Percentiles rank a stretch among this genome's conserved stretches.
These are phyloP conservation scores for Chamaenerion angustifolium DNA, from an alignment of 345 rosid species.

Conservation along the genomic window DNA sequence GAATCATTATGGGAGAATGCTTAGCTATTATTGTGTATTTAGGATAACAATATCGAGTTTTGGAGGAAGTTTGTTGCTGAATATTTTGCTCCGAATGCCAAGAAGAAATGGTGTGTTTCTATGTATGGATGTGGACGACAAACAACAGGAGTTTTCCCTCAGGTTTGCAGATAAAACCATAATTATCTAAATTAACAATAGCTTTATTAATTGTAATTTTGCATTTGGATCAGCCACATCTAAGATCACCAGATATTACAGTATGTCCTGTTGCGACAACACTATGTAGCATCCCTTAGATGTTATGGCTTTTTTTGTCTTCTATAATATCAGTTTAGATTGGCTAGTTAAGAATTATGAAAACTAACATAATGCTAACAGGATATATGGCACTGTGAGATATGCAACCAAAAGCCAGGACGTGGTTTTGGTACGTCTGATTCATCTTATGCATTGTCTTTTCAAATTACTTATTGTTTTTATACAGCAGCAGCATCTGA, in stretches of 20 bases:
- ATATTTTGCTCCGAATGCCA: constrained; percentile 21
- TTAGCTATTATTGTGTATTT: constrained; percentile 1
- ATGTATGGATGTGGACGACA: constrained; percentile 16
- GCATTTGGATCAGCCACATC: no score
- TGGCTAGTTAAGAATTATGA: neutral
- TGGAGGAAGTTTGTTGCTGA: constrained; percentile 36
- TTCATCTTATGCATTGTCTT: neutral
- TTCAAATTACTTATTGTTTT: neutral
- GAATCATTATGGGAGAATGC: constrained; percentile 1
- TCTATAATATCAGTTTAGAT: neutral
- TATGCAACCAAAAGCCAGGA: constrained; percentile 56
- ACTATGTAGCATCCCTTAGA: neutral
- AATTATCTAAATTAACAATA: neutral
- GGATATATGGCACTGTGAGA: constrained; percentile 65
- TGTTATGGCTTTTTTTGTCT: neutral
- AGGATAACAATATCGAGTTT: constrained; percentile 28
- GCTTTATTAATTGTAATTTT: neutral
- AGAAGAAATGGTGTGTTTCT: constrained; percentile 32
- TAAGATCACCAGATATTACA: neutral
- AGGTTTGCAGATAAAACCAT: constrained; percentile 5
- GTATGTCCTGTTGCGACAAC: neutral
- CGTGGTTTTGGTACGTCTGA: constrained; percentile 53
- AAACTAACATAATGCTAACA: constrained; percentile 15
- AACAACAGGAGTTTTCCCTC: constrained; percentile 19
- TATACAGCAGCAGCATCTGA: neutral